These are phyloP conservation scores for Dillenia turbinata DNA, from an alignment of 164 flowering plant species.

Conservation along the genomic window DNA sequence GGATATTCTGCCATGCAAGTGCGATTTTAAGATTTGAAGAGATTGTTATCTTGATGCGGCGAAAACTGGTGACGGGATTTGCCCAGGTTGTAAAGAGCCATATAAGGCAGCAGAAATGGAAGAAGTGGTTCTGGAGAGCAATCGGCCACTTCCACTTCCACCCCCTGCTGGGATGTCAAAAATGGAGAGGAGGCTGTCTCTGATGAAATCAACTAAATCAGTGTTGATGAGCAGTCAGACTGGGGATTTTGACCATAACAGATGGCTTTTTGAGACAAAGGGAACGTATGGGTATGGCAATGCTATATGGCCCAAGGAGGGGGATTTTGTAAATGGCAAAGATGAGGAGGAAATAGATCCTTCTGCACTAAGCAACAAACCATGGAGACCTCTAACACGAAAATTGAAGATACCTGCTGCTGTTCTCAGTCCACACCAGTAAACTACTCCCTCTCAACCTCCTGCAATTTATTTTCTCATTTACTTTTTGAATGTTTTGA, in stretches of 20 bases:
- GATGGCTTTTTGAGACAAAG: constrained; percentile 76
- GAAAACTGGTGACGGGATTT: constrained; percentile 45
- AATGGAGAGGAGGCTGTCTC: constrained; percentile 53
- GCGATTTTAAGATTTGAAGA: constrained; percentile 64
- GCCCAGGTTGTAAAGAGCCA: constrained; percentile 68
- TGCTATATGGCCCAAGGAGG: constrained; percentile 79
- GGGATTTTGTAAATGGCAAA: constrained; percentile 30
- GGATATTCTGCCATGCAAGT: constrained; percentile 67
- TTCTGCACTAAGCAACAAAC: constrained; percentile 53
- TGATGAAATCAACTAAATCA: constrained; percentile 68
- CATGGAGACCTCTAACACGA: constrained; percentile 84
- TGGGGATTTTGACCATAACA: constrained; percentile 72
- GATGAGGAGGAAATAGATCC: constrained; percentile 37
- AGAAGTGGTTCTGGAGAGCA: constrained; percentile 27
- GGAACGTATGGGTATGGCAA: constrained; percentile 90
- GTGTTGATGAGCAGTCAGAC: constrained; percentile 67
- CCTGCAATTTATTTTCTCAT: not conserved
- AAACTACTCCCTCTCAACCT: not conserved
- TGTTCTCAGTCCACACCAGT: constrained; percentile 79
- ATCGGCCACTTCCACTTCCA: constrained; percentile 38
- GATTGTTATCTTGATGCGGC: constrained; percentile 64
- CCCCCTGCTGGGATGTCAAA: constrained; percentile 41
- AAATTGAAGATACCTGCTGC: constrained; percentile 67
- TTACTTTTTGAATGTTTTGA: not conserved
- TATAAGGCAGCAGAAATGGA: constrained; percentile 51